These are phyloP conservation scores for Auxenochlorella pyrenoidosa DNA, from an alignment of 139 green algal species.

Conservation along the genomic window DNA sequence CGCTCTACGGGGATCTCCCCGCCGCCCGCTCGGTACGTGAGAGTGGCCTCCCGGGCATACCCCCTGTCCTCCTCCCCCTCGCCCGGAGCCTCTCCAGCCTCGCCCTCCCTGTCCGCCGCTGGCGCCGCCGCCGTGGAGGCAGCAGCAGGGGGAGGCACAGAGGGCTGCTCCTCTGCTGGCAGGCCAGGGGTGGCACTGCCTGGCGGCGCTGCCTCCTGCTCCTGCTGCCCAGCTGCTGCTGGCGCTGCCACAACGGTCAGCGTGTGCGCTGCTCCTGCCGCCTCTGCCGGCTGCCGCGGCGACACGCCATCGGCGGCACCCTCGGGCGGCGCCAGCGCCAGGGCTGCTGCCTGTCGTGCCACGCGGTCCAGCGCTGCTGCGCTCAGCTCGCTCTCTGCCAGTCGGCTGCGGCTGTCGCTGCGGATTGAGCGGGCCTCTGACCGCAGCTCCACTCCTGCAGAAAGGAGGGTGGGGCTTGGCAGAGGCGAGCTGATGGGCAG, in stretches of 20 bases:
- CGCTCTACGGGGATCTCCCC: slow-evolving; percentile 7
- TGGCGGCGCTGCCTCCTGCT: background rate
- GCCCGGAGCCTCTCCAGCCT: background rate
- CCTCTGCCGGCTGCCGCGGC: background rate
- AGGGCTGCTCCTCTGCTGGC: no score
- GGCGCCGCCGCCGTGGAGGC: background rate
- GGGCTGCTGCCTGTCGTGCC: slow-evolving; percentile 19
- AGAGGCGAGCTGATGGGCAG: background rate
- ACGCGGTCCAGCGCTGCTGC: background rate
- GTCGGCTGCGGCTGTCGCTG: slow-evolving; percentile 11
- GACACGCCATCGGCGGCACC: background rate
- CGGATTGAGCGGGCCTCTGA: background rate
- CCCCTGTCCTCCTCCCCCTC: background rate
- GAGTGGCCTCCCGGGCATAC: background rate
- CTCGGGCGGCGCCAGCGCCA: background rate
- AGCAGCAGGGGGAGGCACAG: no score
- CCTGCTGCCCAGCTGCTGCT: background rate
- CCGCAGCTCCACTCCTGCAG: slow-evolving; percentile 3
- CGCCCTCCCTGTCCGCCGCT: background rate
- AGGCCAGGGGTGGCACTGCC: no score
- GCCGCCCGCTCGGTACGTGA: background rate
- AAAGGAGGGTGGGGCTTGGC: background rate
- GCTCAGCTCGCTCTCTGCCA: slow-evolving; percentile 12
- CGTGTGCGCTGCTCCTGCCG: background rate
- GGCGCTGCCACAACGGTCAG: background rate